Conservation (phyloP, 495 filamentous ascomycete genomes). For the Glonium stellatum region DNA sequence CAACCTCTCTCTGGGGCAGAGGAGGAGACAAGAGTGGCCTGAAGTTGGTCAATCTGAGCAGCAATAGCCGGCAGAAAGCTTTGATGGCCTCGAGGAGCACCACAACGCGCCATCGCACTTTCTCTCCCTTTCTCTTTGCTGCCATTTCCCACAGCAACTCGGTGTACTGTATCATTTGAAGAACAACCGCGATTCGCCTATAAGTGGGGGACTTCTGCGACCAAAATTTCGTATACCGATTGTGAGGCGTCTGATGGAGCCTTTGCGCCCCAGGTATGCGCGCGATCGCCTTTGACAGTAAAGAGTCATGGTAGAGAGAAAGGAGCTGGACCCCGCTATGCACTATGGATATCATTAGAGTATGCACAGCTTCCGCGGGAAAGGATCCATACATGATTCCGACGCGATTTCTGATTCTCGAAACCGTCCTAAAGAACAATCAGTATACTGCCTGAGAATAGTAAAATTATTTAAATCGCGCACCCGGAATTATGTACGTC, state of each 20-base stretch:
- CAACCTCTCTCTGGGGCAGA: slow-evolving; percentile 76
- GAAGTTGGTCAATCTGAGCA: slow-evolving; percentile 77
- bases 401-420: slow-evolving; percentile 90
- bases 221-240: slow-evolving; percentile 89
- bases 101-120: slow-evolving; percentile 80
- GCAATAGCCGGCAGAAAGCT: slow-evolving; percentile 73
- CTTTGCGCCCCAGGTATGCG: slow-evolving; percentile 37
- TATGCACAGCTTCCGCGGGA: not conserved
- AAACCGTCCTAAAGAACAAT: slow-evolving; percentile 60
- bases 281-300: slow-evolving; percentile 62
- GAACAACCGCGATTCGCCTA: slow-evolving; percentile 63
- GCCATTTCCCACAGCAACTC: slow-evolving; percentile 82
- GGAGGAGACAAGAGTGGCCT: slow-evolving; percentile 78
- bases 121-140: slow-evolving; percentile 78
- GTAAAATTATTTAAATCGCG: slow-evolving; percentile 12
- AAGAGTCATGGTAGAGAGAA: slow-evolving; percentile 87
- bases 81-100: slow-evolving; percentile 80
- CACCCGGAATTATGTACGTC: slow-evolving; percentile 91
- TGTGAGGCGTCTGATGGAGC: slow-evolving; percentile 62
- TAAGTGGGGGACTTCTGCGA: slow-evolving; percentile 67
- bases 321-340: slow-evolving; percentile 84
- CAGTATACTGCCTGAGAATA: slow-evolving; percentile 12
- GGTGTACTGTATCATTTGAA: slow-evolving; percentile 88
- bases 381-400: slow-evolving; percentile 58
- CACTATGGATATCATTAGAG: slow-evolving; percentile 38